Base-by-base conservation (phyloP, 441 rosid genomes). In the Sinapis alba region DNA sequence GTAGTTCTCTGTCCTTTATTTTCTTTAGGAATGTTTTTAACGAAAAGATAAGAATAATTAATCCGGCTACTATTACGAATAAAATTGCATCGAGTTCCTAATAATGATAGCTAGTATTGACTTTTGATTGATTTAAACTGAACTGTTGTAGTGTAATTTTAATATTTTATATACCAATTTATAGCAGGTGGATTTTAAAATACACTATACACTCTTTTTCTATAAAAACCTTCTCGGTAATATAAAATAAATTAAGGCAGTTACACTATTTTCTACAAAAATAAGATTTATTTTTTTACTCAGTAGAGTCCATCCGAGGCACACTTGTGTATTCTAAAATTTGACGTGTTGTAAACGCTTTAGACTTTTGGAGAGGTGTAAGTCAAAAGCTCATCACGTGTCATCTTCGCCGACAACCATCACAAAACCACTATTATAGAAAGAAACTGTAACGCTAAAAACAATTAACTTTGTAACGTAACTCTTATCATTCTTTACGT, bases 341-440 rank as follows among this genome's bases (percentile, higher is more conserved):
- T 26, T 18, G 30, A 54, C 71, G 71, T 64, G 77, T 64, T 23
- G 64, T 50, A 64, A 73, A 65, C 65, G 71, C 64, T 12, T 72
- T 45, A 43, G 51, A 45, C 18, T 45, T 45, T 45, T 10, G 69
- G 63, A 41, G 47, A 41, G 47, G 47, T 41, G 47, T 41, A 41
- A 41, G 47, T 41, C 47, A 41, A 41, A 41, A 41, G 47, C 16
- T 41, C 5, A 13, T 41, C 47, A 41, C 47, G 47, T 41, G 47
- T 41, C 76, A 53, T 53, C 63, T 63, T 15, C 26, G 18, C 76
- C 63, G 69, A 34, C 76, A 63, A 41, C 15, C 24, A 16, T 13
- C 54, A 41, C 34, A 38, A 63, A 47, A 53, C 68, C 12, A 61
- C 26, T 45, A 18, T 43, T 21, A 21, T 32, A 34, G 38, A 62